Base-by-base conservation (phyloP, 1,284 basidiomycete genomes). In the Microbotryum scabiosae region DNA sequence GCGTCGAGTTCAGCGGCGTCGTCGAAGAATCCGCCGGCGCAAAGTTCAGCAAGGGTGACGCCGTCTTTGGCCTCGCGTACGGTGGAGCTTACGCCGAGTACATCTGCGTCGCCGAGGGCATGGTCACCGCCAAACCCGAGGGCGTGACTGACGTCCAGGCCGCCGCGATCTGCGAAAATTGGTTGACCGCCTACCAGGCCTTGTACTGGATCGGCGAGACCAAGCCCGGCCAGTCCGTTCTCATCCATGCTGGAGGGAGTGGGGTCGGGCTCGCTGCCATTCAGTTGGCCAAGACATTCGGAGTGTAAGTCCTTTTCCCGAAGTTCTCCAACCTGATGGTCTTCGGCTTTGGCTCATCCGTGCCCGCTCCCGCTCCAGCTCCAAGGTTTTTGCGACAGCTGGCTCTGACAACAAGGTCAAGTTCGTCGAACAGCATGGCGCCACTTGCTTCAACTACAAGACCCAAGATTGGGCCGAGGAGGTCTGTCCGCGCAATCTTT, bases 71-170 rank as follows among this genome's bases (percentile, higher is more conserved):
- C 16, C 81, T 97, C 5, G 79, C 84, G 1, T 80, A 78, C 43
- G 85, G 76, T 14, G 92, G 92, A 23, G 89, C 90, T 28, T 94
- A 96, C 72, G 90, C 91, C 48, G 90, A 97, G 75, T 96, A 86
- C 76, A 85, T 96, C 57, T 50, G 78, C 48, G 82, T 84, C 28
- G 79, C 82, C 14, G 80, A 84, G 59, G 81, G 81, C 6, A 84
- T 90, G 77, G 73, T 93, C 56, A 77, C 92, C 63, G 78, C 74
- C 63, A 97, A 97, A 76, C 89, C 90, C 2, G 73, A 75, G 48
- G 77, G 85, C 71, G 77, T 97, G 59, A 83, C 84, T 43, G 92
- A 87, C 86, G 81, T 79, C 0, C 84, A 96, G 72, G 90, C 74
- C 0, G 75, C 60, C 0, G 59, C 62, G 65, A 84, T 94, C 47